Base-by-base conservation (phyloP, 768 basidiomycete genomes). In the Clathrus columnatus region DNA sequence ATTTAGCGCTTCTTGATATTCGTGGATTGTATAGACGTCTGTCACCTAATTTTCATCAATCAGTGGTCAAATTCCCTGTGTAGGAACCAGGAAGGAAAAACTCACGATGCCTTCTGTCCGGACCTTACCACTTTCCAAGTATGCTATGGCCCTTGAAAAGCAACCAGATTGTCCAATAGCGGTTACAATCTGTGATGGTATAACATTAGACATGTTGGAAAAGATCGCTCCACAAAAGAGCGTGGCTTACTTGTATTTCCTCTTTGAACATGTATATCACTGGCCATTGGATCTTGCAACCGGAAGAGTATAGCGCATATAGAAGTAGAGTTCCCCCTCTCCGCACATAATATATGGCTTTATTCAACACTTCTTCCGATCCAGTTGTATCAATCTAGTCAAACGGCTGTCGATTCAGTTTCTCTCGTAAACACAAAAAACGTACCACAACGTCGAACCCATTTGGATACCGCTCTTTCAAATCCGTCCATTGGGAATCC, bases 291-390 rank as follows among this genome's bases (percentile, higher is more conserved):
- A 94, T 87, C 18, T 78, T 75, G 1, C 89, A 90, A 59, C 83
- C 82, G 70, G 91, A 84, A 67, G 84, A 84, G 66, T 94, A 95
- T 41, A 94, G 91, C 36, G 91, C 91, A 63, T 95, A 95, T 42
- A 91, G 78, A 83, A 91, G 83, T 65, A 91, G 68, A 2, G 88
- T 90, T 17, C 88, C 89, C 16, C 89, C 54, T 26, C 89, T 72
- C 28, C 89, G 77, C 24, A 95, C 92, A 63, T 91, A 91, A 72
- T 92, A 83, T 73, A 94, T 92, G 57, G 87, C 75, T 24, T 89
- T 84, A 63, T 91, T 84, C n/a, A 87, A 90, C 43, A 95, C 69
- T 63, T 83, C 83, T 70, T 91, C 90, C 26, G 87, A 84, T 27
- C 92, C 92, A 0, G 86, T 87, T 44, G 84, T 85, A 65, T 87